Evolutionary conservation across 2,329 filamentous ascomycete species (phyloP).

Genomic region (Sporothrix brasiliensis): DNA sequence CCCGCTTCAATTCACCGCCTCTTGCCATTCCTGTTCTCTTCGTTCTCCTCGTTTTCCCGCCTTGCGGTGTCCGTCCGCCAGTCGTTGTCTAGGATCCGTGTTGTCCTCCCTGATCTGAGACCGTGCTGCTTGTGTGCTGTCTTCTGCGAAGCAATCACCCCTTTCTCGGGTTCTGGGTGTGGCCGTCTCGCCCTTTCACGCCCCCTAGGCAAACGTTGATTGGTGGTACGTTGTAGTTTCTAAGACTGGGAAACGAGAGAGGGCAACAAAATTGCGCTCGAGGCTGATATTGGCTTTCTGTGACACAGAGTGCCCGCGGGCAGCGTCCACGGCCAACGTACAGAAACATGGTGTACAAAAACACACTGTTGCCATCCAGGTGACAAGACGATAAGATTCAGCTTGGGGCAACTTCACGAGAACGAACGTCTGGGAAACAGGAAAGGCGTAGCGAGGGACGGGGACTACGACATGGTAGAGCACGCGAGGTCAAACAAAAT

Average conservation of each 20-base stretch:
- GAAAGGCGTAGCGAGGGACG: constrained; percentile 18
- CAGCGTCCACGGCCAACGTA: not conserved
- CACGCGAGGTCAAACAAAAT: constrained; percentile 12
- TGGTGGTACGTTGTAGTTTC: not conserved
- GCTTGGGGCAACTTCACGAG: not conserved
- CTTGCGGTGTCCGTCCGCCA: not conserved
- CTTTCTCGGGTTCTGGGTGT: not conserved
- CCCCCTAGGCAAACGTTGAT: not conserved
- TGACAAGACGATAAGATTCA: not conserved
- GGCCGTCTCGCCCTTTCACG: not conserved
- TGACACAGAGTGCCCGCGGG: too few relatives aligned
- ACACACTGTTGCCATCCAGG: not conserved
- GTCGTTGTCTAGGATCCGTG: not conserved
- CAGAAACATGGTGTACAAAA: not conserved
- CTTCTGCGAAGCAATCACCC: not conserved
- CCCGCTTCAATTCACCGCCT: constrained; percentile 15
- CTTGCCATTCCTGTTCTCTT: not conserved
- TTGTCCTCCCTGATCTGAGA: constrained; percentile 21
- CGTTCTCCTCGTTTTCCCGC: not conserved
- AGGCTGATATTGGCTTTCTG: not conserved
- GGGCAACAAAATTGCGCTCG: not conserved
- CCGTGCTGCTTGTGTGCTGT: not conserved
- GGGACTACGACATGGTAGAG: not conserved
- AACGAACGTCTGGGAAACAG: not conserved
- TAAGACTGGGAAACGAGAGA: not conserved